Evolutionary conservation across 2,329 filamentous ascomycete species (phyloP).

Genomic region (Trichophyton mentagrophytes): DNA sequence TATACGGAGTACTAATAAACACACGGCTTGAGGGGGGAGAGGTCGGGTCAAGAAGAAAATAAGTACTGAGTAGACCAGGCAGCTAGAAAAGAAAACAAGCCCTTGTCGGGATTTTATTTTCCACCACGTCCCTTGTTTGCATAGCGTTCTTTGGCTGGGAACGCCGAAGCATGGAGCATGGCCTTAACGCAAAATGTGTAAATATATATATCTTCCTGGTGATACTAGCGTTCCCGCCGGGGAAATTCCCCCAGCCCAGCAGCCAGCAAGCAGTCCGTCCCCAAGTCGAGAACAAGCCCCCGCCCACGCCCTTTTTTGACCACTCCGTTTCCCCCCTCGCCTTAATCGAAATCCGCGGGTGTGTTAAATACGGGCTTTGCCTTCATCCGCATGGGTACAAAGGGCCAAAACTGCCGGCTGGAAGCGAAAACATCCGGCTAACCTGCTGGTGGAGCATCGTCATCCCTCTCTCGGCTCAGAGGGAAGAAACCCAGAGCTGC

Average conservation of each 20-base stretch:
- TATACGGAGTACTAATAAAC: not conserved
- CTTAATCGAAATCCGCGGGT: not conserved
- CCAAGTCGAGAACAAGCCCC: not conserved
- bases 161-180: not conserved
- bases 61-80: not conserved
- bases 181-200: not conserved
- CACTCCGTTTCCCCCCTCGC: not conserved
- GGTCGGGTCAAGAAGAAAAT: not conserved
- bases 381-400: not conserved
- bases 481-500: not conserved
- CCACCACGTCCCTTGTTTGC: not conserved
- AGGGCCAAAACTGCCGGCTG: not conserved
- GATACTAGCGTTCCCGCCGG: too few relatives aligned
- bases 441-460: not conserved
- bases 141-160: slow-evolving; percentile 4
- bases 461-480: not conserved
- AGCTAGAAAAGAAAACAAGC: not conserved
- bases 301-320: not conserved
- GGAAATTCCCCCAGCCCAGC: too few relatives aligned
- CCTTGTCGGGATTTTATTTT: not conserved
- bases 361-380: slow-evolving; percentile 1
- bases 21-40: not conserved
- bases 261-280: not conserved
- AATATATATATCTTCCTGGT: not conserved
- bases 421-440: slow-evolving; percentile 1